phyloP scores from a whole-genome alignment of 1,284 basidiomycete genomes.

The Clitocybe nebularis region DNA sequence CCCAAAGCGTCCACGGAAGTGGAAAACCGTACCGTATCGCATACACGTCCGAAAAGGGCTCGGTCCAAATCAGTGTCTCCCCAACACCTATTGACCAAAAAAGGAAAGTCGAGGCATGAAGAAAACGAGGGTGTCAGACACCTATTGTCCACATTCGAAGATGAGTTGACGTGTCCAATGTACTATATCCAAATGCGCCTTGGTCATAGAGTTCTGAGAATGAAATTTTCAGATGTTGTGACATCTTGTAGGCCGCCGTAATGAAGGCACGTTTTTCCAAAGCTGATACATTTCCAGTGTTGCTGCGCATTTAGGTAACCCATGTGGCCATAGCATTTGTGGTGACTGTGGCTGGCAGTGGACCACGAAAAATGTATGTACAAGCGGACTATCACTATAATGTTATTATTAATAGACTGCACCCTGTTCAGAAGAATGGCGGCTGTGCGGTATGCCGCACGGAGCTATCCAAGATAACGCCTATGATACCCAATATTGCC shows the following conservation, averaged over 20 bases:
- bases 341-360: constrained; percentile 50
- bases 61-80: constrained; percentile 9
- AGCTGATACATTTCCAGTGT: constrained; percentile 30
- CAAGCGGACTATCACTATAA: too few species aligned
- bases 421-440: constrained; percentile 29
- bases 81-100: constrained; percentile 20
- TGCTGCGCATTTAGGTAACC: constrained; percentile 48
- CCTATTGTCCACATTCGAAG: constrained; percentile 38
- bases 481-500: constrained; percentile 49
- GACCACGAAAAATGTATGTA: constrained; percentile 39
- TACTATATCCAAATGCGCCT: constrained; percentile 24
- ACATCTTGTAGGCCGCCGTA: constrained; percentile 41
- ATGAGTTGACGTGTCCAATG: constrained; percentile 56
- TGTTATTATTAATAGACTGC: too few species aligned
- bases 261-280: neutral
- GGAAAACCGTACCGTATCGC: too few species aligned
- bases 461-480: constrained; percentile 26
- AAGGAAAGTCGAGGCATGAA: constrained; percentile 27
- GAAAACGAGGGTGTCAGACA: constrained; percentile 18
- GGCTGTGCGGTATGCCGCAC: constrained; percentile 49
- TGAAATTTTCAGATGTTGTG: constrained; percentile 43
- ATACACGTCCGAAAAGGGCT: constrained; percentile 9
- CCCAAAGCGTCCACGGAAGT: too few species aligned
- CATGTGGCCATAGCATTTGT: constrained; percentile 56
- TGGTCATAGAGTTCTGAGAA: constrained; percentile 11